These are phyloP conservation scores for Fagopyrum esculentum DNA, from an alignment of 148 eudicot species.

Conservation along the genomic window DNA sequence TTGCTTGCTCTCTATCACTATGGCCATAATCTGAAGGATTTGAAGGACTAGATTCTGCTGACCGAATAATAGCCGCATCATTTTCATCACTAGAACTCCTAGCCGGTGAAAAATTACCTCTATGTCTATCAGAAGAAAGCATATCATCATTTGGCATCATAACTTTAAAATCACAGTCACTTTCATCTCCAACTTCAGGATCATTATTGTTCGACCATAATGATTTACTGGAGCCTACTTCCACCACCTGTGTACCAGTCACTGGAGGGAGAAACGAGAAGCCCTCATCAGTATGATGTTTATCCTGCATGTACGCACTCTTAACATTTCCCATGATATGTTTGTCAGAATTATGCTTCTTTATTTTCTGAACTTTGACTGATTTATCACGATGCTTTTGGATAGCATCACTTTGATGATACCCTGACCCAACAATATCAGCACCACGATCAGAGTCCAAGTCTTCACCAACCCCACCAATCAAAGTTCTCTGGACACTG, in stretches of 20 bases:
- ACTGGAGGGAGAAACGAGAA: slow-evolving; percentile 79
- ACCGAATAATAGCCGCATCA: slow-evolving; percentile 41
- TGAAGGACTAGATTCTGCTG: slow-evolving; percentile 71
- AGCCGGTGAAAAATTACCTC: slow-evolving; percentile 63
- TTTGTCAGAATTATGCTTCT: slow-evolving; percentile 37
- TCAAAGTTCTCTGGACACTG: slow-evolving; percentile 70
- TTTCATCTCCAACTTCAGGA: slow-evolving; percentile 30
- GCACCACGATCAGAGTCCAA: slow-evolving; percentile 61
- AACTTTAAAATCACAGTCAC: slow-evolving; percentile 26
- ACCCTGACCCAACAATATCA: slow-evolving; percentile 39
- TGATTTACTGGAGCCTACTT: slow-evolving; percentile 45
- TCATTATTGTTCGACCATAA: slow-evolving; percentile 48
- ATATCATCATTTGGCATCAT: slow-evolving; percentile 36
- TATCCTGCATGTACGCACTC: slow-evolving; percentile 29
- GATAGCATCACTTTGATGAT: slow-evolving; percentile 27
- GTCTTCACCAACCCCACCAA: slow-evolving; percentile 87
- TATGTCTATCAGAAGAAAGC: slow-evolving; percentile 58
- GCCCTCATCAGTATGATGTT: slow-evolving; percentile 49
- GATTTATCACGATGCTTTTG: slow-evolving; percentile 29
- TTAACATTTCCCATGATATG: slow-evolving; percentile 28
- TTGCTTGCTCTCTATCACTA: slow-evolving; percentile 45
- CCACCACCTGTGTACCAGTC: slow-evolving; percentile 37
- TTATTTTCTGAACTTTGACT: slow-evolving; percentile 35
- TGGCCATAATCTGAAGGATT: slow-evolving; percentile 62
- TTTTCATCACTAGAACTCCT: slow-evolving; percentile 63